phyloP scores from a whole-genome alignment of 169 alveolate species.

The Eimeria maxima region DNA sequence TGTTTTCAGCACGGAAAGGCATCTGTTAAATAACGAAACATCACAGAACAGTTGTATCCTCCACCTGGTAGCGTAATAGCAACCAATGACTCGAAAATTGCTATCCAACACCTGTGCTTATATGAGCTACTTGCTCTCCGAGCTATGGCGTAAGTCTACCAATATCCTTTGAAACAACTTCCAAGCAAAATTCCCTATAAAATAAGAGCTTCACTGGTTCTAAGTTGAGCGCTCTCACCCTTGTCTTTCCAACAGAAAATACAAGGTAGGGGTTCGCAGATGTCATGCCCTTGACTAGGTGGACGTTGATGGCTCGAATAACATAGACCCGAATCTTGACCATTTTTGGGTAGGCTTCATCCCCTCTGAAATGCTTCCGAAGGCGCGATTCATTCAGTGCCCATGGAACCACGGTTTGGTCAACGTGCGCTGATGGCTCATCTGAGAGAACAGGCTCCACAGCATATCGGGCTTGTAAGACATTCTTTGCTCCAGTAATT shows the following conservation, averaged over 20 bases:
- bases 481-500: neutral
- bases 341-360: conserved; percentile 88
- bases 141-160: neutral
- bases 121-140: neutral
- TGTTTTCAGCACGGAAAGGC: conserved; percentile 85
- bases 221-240: conserved; percentile 63
- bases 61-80: neutral
- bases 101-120: neutral
- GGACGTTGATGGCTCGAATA: conserved; percentile 87
- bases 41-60: neutral
- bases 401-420: conserved; percentile 59
- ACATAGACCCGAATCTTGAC: conserved; percentile 91
- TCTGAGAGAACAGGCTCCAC: conserved; percentile 26
- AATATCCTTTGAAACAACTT: neutral
- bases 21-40: neutral
- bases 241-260: conserved; percentile 88
- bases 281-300: conserved; percentile 79
- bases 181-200: neutral
- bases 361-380: conserved; percentile 86
- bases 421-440: conserved; percentile 71
- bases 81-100: neutral
- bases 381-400: conserved; percentile 73
- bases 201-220: neutral
- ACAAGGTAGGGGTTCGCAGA: conserved; percentile 88
- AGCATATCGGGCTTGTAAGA: neutral